Base-by-base conservation (phyloP, 2,329 filamentous ascomycete species). In the Rhynchosporium graminicola region DNA sequence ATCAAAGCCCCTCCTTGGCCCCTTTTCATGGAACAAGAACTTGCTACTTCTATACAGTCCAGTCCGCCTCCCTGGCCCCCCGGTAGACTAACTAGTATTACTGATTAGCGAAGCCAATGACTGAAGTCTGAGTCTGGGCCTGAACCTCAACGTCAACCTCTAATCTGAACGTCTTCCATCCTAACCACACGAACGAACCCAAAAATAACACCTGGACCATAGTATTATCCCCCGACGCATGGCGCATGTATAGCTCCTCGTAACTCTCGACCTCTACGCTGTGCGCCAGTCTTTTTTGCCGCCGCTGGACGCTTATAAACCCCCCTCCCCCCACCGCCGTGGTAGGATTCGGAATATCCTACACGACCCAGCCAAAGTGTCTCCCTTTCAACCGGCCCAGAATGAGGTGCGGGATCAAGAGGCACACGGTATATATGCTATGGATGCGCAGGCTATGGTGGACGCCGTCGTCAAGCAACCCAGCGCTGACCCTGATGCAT, bases 341-440 rank as follows among this genome's bases (percentile, higher is more conserved):
- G 55, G 57, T 47, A 66, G 71, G 70, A 71, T 70, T 69, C 65
- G 72, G 71, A 70, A 72, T 67, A 73, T 69, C 71, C 71, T 68
- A 70, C 72, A 71, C 72, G 67, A 70, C 64, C 70, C 67, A 63
- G 68, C 63, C 72, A 74, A 73, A 69, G 72, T 74, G 72, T 73
- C 72, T 74, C 66, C 68, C 59, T 66, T 63, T 61, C 69, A 66
- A 62, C 59, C 51, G 58, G 63, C 60, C 59, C 68, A 70, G 63
- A 70, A 74, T 73, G 71, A 69, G 70, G 69, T 65, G 63, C 67
- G 69, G 63, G 69, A 69, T 61, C 68, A 68, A 66, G 67, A 67
- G 68, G 67, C 63, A 61, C 63, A 65, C 64, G 69, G 69, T 67
- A 55, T 73, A 72, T 68, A 72, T 67, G 67, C 64, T 68, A 74